Evolutionary conservation across 2,329 filamentous ascomycete genomes (phyloP), one percentile per base, ranked within the genome.

Genomic region (Trichoderma sp.): DNA sequence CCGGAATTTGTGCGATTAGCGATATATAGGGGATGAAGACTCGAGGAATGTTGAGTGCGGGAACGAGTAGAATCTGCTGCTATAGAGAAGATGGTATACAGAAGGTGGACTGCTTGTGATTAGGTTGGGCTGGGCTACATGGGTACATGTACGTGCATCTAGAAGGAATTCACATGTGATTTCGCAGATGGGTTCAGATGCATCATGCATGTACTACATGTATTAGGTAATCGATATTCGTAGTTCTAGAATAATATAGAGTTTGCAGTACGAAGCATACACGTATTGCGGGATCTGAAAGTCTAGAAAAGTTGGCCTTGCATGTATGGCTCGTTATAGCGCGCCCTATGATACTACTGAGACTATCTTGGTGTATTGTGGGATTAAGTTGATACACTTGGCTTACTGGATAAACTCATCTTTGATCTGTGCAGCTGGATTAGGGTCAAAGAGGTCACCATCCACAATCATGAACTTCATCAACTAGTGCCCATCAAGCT

Each of bases 101-200:
- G 7, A 24, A 28, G 60, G 18, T 24, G 18, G n/a, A 16, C 13
- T 21, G 8, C n/a, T n/a, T 13, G 21, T 43, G 39, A 43, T 10
- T 18, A 8, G 16, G 6, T 6, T 43, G 18, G 18, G 18, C 39
- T 43, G 39, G 39, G 39, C 18, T 43, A 4, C 26, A 21, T n/a
- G 39, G 39, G 7, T 43, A 4, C 26, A 21, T n/a, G 30, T 14
- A 52, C 6, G 21, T 30, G 7, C 24, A 21, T 10, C 26, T 54
- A 30, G n/a, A 43, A 11, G 51, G 24, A 13, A 66, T 66, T 66
- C 63, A 66, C 63, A 58, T 66, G 63, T 55, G 39, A 66, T 49
- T 18, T 21, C 24, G 26, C 6, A 43, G 39, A 18, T 43, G 39
- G 39, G 39, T 10, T 43, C 39, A 43, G 18, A 43, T 43, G 39